Evolutionary conservation across 495 filamentous ascomycete genomes (phyloP), one percentile per base, ranked within the genome.

Genomic region (Penicillium paradoxum): DNA sequence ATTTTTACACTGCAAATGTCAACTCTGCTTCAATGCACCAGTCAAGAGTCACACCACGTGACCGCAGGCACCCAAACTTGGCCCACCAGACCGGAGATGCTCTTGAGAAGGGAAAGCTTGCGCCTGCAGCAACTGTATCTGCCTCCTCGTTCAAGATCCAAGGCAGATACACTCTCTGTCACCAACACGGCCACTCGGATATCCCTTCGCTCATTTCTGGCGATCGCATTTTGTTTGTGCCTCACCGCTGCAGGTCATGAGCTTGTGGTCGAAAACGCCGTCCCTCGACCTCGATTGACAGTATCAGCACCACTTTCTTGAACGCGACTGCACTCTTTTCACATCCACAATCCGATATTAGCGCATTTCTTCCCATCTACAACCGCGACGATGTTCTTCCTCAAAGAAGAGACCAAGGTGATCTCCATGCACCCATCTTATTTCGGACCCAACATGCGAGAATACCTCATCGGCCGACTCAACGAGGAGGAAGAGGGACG

Each of bases 401-500:
- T 98, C 62, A 87, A 95, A 71, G 88, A 95, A 57, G 85, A 97
- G 66, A 90, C 95, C 73, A 90, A 91, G 62, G 81, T 85, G 57
- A 92, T 98, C 56, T 88, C 89, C 45, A 81, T 98, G 59, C 95
- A 98, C 68, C 93, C 93, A 29, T 97, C 93, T 22, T 97, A 91
- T 73, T 97, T 98, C 66, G 90, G 90, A 51, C 83, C 87, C 33
- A 87, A 91, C 60, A 91, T 96, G 79, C 84, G 88, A 47, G 87
- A 95, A 48, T 84, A 95, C 62, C 84, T 98, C 7, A 89, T 86
- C 36, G 83, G 84, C 45, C 87, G 90, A 56, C 83, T 98, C 15
- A 80, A 95, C 51, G 84, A 87, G 60, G 91, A 97, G 65, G 90
- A 96, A 45, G 93, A 98, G 70, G 93, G 93, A 17, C 89, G 88